These are phyloP conservation scores for Pistacia atlantica DNA, from an alignment of 345 rosid genomes.

Conservation along the genomic window DNA sequence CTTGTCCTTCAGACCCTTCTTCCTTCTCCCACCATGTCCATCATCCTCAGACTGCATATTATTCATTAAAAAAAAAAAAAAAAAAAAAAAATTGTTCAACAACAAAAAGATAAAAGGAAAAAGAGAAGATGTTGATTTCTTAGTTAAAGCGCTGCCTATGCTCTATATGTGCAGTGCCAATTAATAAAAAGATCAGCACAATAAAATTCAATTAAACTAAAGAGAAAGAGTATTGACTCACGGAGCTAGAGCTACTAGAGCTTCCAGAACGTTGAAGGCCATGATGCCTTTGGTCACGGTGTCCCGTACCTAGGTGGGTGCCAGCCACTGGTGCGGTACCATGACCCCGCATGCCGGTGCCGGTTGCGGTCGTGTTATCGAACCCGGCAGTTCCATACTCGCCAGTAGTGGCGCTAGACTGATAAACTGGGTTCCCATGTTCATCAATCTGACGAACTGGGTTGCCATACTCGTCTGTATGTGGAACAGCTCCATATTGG, in stretches of 20 bases:
- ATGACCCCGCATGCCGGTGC: not conserved
- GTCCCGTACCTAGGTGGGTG: not conserved
- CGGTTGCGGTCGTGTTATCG: not conserved
- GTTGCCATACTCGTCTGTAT: conserved; percentile 27
- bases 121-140: not conserved
- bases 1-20: conserved; percentile 34
- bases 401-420: not conserved
- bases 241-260: conserved; percentile 7
- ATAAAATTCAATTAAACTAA: not conserved
- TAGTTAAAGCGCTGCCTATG: too few species aligned
- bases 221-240: not conserved
- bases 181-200: not conserved
- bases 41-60: conserved; percentile 10
- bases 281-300: conserved; percentile 15
- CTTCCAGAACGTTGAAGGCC: conserved; percentile 13
- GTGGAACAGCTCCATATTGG: conserved; percentile 2
- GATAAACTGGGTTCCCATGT: not conserved
- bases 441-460: conserved; percentile 15
- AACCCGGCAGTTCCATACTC: not conserved
- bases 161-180: not conserved
- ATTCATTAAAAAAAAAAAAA: too few species aligned
- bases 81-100: too few species aligned
- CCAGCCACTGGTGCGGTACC: not conserved
- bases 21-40: conserved; percentile 13
- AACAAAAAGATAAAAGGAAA: too few species aligned